Evolutionary conservation across 306 rosid species (phyloP).

Genomic region (Crotalaria pallida): DNA sequence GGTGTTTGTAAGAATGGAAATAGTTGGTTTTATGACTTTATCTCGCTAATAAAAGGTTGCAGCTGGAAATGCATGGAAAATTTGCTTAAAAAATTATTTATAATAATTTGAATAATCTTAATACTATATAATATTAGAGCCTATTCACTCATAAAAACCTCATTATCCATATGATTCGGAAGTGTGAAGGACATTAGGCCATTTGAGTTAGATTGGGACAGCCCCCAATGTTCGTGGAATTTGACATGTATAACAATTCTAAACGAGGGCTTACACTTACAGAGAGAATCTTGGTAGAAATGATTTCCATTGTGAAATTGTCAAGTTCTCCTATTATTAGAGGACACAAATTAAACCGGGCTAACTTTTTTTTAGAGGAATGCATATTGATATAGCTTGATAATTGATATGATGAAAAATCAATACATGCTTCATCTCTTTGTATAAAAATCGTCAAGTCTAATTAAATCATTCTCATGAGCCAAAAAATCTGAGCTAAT

Average conservation of each 20-base stretch:
- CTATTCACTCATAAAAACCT: no score
- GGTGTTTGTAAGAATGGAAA: no score
- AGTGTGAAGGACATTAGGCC: background rate
- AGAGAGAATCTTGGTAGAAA: conserved; percentile 1
- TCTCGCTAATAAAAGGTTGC: no score
- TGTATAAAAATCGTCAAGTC: background rate
- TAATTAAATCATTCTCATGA: background rate
- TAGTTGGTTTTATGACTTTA: no score
- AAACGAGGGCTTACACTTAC: background rate
- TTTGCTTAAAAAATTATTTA: no score
- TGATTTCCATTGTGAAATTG: background rate
- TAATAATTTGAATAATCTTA: no score
- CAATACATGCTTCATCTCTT: conserved; percentile 15
- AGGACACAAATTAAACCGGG: background rate
- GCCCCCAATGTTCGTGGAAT: conserved; percentile 2
- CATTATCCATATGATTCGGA: background rate
- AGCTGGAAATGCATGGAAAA: no score
- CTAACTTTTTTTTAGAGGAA: background rate
- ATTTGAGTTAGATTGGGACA: background rate
- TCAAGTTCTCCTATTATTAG: background rate
- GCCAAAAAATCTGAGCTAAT: background rate
- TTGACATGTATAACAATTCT: background rate
- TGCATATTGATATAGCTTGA: background rate
- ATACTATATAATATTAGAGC: no score
- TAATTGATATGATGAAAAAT: conserved; percentile 20